A percentile compares a stretch with the other conserved stretches of the same genome.
phyloP scores from a whole-genome alignment of 805 yeast species.

The Spathaspora boniae region DNA sequence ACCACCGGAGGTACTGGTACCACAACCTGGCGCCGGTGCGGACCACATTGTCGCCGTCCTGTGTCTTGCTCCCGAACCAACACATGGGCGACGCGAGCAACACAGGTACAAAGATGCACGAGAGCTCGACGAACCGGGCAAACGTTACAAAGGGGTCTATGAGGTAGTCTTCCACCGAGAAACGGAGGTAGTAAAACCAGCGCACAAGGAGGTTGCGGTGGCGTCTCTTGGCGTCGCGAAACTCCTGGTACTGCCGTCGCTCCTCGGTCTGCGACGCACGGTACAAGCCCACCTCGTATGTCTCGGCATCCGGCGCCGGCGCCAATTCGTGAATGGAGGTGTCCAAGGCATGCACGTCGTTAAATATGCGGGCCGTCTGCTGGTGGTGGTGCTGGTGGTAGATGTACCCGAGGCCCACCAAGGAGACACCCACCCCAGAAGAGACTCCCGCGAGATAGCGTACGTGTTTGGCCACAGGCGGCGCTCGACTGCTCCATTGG shows the following conservation, averaged over 20 bases:
- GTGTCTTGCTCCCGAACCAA: conserved; percentile 46
- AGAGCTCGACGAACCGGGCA: conserved; percentile 65
- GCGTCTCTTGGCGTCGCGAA: conserved; percentile 24
- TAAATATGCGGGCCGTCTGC: too few species aligned
- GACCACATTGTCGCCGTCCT: conserved; percentile 22
- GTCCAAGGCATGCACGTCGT: conserved; percentile 31
- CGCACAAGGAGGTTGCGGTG: conserved; percentile 24
- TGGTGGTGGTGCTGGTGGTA: too few species aligned
- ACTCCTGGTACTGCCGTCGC: conserved; percentile 28
- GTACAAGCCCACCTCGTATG: conserved; percentile 68
- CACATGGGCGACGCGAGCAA: conserved; percentile 62
- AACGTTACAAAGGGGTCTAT: conserved; percentile 69
- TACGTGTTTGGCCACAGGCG: too few species aligned
- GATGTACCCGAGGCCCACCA: too few species aligned
- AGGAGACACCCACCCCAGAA: too few species aligned
- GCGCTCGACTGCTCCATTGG: too few species aligned
- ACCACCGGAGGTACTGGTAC: conserved; percentile 60
- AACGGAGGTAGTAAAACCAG: conserved; percentile 38
- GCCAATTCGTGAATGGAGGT: conserved; percentile 34
- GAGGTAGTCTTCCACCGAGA: conserved; percentile 48
- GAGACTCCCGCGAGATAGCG: too few species aligned
- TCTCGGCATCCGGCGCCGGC: conserved; percentile 52
- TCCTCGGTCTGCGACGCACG: conserved; percentile 57
- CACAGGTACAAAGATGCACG: conserved; percentile 67
- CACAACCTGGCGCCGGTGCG: conserved; percentile 66